Conservation (phyloP, 768 basidiomycete species). For the Leccinum imitatum region DNA sequence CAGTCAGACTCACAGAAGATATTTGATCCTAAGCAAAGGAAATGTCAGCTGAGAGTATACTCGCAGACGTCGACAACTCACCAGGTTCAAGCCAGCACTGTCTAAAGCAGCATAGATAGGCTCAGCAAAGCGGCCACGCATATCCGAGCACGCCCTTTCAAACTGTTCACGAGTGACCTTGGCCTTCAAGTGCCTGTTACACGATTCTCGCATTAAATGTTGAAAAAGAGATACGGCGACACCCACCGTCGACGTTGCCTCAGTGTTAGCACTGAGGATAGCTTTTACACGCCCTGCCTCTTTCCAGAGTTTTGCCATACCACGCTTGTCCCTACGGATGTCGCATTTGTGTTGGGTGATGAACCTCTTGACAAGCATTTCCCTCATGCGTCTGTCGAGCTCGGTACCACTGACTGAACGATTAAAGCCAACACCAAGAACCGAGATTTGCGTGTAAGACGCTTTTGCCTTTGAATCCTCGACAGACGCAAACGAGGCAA, state of each 20-base stretch:
- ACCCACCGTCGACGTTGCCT: conserved; percentile 69
- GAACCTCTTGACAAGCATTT: conserved; percentile 77
- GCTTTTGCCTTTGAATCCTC: conserved; percentile 50
- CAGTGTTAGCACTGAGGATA: conserved; percentile 90
- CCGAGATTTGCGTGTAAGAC: conserved; percentile 66
- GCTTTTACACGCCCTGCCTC: conserved; percentile 90
- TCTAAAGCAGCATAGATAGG: conserved; percentile 76
- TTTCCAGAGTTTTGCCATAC: conserved; percentile 92
- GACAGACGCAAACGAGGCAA: conserved; percentile 61
- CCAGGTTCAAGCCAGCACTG: conserved; percentile 65
- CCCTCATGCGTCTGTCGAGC: conserved; percentile 78
- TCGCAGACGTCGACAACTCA: conserved; percentile 31
- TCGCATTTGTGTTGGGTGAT: conserved; percentile 67
- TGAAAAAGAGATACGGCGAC: background rate
- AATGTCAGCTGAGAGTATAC: background rate
- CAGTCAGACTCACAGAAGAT: conserved; percentile 88
- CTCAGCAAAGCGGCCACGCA: conserved; percentile 58
- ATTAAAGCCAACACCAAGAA: conserved; percentile 83
- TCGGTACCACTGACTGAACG: conserved; percentile 75
- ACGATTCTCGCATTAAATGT: conserved; percentile 1
- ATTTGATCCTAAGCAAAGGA: conserved; percentile 62
- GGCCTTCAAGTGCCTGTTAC: conserved; percentile 67
- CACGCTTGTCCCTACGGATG: conserved; percentile 71
- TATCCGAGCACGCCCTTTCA: conserved; percentile 68
- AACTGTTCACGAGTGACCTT: conserved; percentile 78